Evolutionary conservation across 345 rosid genomes (phyloP).

Genomic region (Erucastrum elatum): DNA sequence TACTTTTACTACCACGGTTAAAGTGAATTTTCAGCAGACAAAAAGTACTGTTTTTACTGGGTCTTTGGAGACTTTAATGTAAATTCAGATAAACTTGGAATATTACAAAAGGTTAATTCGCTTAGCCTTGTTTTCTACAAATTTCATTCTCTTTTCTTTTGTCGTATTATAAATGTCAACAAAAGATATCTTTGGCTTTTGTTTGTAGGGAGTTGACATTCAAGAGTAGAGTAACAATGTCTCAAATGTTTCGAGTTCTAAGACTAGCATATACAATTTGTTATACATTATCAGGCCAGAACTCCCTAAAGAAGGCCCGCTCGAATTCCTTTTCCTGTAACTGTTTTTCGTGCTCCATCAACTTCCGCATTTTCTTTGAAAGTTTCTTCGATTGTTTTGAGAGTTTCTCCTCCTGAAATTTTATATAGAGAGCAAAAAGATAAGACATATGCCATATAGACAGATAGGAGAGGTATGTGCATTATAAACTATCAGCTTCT

Average conservation of each 20-base stretch:
- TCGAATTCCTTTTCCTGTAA: constrained; percentile 75
- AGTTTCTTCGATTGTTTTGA: constrained; percentile 53
- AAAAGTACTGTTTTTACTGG: no score
- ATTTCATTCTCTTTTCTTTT: not conserved
- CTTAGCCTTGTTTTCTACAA: no score
- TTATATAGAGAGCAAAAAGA: not conserved
- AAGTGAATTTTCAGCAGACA: not conserved
- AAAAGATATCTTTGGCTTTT: not conserved
- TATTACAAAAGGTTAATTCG: no score
- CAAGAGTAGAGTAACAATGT: not conserved
- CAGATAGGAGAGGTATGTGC: not conserved
- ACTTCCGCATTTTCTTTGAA: constrained; percentile 71
- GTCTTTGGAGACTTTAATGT: no score
- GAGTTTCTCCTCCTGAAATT: constrained; percentile 51
- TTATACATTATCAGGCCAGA: constrained; percentile 96
- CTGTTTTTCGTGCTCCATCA: constrained; percentile 61
- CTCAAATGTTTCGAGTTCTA: not conserved
- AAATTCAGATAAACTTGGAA: no score
- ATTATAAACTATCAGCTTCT: not conserved
- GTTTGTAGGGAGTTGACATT: not conserved
- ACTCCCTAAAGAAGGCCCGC: constrained; percentile 75
- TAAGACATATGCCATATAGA: not conserved
- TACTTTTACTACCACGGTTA: not conserved
- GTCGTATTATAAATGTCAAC: not conserved
- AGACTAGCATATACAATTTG: not conserved